These are phyloP conservation scores for Ordospora pajunii DNA, from an alignment of 371 early-diverging fungal species.

Conservation along the genomic window DNA sequence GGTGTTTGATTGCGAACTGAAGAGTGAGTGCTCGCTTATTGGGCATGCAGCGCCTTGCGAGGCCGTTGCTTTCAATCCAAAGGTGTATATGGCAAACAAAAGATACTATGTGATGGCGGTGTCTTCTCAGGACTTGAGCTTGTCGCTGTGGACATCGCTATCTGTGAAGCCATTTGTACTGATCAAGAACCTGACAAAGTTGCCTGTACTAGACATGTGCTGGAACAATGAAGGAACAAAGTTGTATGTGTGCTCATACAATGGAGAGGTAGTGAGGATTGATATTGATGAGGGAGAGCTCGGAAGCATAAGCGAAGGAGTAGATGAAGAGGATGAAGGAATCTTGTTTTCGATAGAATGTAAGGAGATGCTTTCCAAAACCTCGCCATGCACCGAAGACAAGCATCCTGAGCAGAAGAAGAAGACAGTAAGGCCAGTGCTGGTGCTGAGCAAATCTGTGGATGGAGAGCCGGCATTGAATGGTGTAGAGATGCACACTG, in stretches of 20 bases:
- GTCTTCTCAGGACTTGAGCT: constrained; percentile 57
- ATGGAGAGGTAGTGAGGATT: constrained; percentile 55
- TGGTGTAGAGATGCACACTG: background rate
- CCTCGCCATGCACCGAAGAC: background rate
- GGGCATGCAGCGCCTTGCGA: constrained; percentile 60
- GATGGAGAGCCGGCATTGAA: background rate
- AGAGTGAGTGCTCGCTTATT: constrained; percentile 47
- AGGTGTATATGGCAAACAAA: background rate
- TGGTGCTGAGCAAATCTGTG: background rate
- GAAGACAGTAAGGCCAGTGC: background rate
- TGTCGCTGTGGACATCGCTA: constrained; percentile 57
- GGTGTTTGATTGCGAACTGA: constrained; percentile 36
- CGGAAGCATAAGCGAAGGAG: constrained; percentile 27
- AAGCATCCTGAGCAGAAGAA: constrained; percentile 18
- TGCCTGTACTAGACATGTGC: constrained; percentile 57
- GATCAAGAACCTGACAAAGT: constrained; percentile 54
- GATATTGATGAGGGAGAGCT: constrained; percentile 45
- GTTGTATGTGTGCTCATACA: constrained; percentile 55
- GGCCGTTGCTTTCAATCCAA: constrained; percentile 49
- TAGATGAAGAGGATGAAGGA: constrained; percentile 20
- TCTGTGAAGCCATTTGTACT: constrained; percentile 56
- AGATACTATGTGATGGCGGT: constrained; percentile 52
- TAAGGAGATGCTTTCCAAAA: background rate
- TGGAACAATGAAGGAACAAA: constrained; percentile 49
- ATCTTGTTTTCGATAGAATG: constrained; percentile 21